phyloP scores from a whole-genome alignment of 225 moss, liverwort and hornwort genomes.

The Asterella californica region DNA sequence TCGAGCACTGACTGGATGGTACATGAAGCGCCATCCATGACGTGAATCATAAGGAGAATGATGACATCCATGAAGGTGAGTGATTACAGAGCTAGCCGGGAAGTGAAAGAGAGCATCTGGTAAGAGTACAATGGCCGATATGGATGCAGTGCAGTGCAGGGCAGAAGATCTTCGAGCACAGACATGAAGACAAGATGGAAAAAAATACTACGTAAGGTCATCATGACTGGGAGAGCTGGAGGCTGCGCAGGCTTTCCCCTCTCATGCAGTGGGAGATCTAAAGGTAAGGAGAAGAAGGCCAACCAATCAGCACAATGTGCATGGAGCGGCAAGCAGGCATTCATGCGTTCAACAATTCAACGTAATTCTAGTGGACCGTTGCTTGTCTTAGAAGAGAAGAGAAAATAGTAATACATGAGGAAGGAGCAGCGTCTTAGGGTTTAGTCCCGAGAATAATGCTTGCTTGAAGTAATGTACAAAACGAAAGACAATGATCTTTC shows the following conservation, averaged over 20 bases:
- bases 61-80: neutral
- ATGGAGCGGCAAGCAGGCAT: neutral
- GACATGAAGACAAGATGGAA: neutral
- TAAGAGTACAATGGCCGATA: neutral
- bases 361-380: neutral
- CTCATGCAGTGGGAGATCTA: neutral
- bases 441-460: slow-evolving; percentile 13
- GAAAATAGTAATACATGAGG: neutral
- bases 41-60: neutral
- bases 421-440: neutral
- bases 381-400: neutral
- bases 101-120: neutral
- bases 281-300: neutral
- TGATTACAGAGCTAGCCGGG: neutral
- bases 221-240: neutral
- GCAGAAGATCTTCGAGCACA: neutral
- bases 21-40: neutral
- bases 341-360: neutral
- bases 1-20: neutral
- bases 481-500: slow-evolving; percentile 10
- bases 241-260: neutral
- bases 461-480: slow-evolving; percentile 8
- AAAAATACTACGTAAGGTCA: neutral
- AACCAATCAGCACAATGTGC: neutral
- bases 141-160: neutral